Evolutionary conservation across 495 filamentous ascomycete species (phyloP).

Genomic region (Geopyxis carbonaria): DNA sequence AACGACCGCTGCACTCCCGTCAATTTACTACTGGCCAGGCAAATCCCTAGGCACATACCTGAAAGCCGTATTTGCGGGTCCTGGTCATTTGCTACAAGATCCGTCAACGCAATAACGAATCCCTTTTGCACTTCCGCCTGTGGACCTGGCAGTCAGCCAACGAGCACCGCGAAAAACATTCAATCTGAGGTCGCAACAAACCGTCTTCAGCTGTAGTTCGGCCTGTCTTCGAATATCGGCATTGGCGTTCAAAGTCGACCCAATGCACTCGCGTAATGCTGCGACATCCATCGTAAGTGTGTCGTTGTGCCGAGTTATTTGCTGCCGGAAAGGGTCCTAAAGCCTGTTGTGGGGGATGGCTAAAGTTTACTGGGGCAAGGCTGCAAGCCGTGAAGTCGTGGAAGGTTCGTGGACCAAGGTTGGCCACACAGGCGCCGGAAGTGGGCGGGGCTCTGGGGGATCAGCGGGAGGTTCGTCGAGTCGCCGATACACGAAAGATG

Average conservation of each 20-base stretch:
- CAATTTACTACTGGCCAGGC: slow-evolving; percentile 11
- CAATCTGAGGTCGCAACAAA: slow-evolving; percentile 27
- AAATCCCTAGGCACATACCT: slow-evolving; percentile 41
- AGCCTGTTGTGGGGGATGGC: neutral
- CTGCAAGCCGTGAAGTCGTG: neutral
- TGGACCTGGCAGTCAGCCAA: slow-evolving; percentile 12
- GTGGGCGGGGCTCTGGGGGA: neutral
- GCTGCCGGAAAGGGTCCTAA: too few relatives aligned
- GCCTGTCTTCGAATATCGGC: slow-evolving; percentile 69
- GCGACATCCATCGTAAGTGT: slow-evolving; percentile 60
- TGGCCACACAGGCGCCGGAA: neutral
- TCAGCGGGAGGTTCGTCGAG: neutral
- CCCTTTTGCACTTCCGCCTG: slow-evolving; percentile 83
- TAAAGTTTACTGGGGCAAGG: neutral
- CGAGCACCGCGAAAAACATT: slow-evolving; percentile 1
- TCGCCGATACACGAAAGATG: neutral
- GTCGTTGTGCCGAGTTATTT: neutral
- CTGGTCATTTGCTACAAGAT: slow-evolving; percentile 77
- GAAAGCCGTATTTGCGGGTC: slow-evolving; percentile 69
- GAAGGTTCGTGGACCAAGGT: neutral
- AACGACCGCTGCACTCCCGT: slow-evolving; percentile 60
- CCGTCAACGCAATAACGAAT: slow-evolving; percentile 77
- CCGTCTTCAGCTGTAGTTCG: slow-evolving; percentile 86
- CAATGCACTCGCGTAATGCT: slow-evolving; percentile 70
- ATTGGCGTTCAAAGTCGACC: slow-evolving; percentile 71